phyloP scores from a whole-genome alignment of 371 early-diverging fungal genomes.

The Rhizopus arrhizus region DNA sequence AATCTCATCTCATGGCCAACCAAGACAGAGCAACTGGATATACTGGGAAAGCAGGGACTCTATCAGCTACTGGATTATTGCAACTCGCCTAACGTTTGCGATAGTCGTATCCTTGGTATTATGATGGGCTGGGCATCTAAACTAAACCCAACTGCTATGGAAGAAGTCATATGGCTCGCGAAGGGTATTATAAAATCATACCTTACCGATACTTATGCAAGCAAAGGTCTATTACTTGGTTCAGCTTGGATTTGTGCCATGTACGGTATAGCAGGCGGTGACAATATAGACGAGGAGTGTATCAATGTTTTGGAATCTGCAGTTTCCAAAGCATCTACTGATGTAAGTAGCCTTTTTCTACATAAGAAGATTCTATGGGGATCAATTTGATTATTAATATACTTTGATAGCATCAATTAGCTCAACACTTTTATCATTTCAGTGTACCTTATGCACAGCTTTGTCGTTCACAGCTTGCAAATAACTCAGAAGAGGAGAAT shows the following conservation, averaged over 20 bases:
- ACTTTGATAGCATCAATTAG: constrained; percentile 8
- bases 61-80: constrained; percentile 24
- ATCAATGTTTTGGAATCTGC: constrained; percentile 26
- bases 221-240: constrained; percentile 36
- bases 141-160: constrained; percentile 28
- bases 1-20: constrained; percentile 53
- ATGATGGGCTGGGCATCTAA: constrained; percentile 48
- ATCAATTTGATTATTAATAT: no score
- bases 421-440: constrained; percentile 44
- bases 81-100: constrained; percentile 4
- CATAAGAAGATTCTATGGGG: background rate
- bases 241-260: constrained; percentile 40
- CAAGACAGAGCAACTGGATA: constrained; percentile 39
- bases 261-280: constrained; percentile 16
- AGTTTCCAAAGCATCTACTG: constrained; percentile 19
- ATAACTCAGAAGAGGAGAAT: constrained; percentile 3
- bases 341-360: constrained; percentile 20
- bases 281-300: constrained; percentile 22
- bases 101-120: constrained; percentile 43
- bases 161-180: constrained; percentile 31
- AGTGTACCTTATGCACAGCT: constrained; percentile 30
- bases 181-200: constrained; percentile 21
- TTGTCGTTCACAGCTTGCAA: constrained; percentile 20
- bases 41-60: constrained; percentile 21
- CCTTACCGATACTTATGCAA: constrained; percentile 17